phyloP scores from a whole-genome alignment of 2,329 filamentous ascomycete species.

The Penicillium capsulatum region DNA sequence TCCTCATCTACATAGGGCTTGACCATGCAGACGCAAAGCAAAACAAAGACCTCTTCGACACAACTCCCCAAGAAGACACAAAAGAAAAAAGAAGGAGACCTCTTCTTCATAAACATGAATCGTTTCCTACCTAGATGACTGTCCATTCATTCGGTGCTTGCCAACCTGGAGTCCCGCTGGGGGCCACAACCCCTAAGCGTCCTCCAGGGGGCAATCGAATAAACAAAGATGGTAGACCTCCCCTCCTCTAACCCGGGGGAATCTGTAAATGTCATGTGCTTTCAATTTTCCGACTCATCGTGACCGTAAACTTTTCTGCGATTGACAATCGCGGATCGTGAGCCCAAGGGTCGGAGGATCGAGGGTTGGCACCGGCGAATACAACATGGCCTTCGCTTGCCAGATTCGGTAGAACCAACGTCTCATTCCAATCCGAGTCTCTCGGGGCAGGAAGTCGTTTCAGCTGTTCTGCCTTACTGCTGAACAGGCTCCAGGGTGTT shows the following conservation, averaged over 20 bases:
- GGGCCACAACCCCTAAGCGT: conserved; percentile 3
- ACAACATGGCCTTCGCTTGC: too few relatives aligned
- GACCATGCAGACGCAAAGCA: conserved; percentile 19
- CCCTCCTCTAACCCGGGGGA: conserved; percentile 33
- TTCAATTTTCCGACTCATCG: conserved; percentile 26
- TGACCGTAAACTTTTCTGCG: conserved; percentile 29
- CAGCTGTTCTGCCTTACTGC: conserved; percentile 30
- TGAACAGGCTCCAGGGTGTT: conserved; percentile 46
- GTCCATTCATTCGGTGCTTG: conserved; percentile 4
- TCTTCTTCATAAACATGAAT: conserved; percentile 28
- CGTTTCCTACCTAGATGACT: conserved; percentile 18
- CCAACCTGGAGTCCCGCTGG: not conserved
- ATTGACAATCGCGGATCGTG: conserved; percentile 16
- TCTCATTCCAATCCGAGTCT: conserved; percentile 8
- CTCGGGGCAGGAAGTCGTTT: conserved; percentile 17
- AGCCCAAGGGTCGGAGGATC: conserved; percentile 13
- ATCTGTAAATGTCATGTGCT: conserved; percentile 27
- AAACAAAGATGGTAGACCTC: conserved; percentile 17
- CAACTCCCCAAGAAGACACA: conserved; percentile 35
- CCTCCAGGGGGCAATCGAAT: conserved; percentile 12
- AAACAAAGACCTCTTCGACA: conserved; percentile 26
- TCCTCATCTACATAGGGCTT: conserved; percentile 25
- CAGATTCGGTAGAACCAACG: conserved; percentile 13
- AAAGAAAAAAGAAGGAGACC: conserved; percentile 26
- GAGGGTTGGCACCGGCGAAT: not conserved